Evolutionary conservation across 345 rosid genomes (phyloP).

Genomic region (Salix caprea): DNA sequence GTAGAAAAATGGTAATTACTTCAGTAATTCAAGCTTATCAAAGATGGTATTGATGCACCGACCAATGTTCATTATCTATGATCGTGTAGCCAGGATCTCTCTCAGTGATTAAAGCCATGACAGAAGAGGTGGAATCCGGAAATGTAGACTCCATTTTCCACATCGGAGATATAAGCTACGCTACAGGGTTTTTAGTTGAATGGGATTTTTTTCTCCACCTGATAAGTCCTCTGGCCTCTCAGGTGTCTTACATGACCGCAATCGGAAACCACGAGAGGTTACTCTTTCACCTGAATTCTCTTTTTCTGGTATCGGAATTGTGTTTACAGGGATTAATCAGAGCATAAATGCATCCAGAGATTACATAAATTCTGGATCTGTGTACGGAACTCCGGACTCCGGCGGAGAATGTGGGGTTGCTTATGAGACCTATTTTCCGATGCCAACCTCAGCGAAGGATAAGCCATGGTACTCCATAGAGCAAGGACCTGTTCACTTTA

Average conservation of each 20-base stretch:
- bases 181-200: constrained; percentile 69
- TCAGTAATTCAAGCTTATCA: no score
- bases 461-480: constrained; percentile 75
- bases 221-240: constrained; percentile 53
- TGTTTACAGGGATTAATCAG: background rate
- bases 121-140: constrained; percentile 37
- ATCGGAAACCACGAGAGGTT: constrained; percentile 74
- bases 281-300: background rate
- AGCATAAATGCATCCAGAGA: constrained; percentile 32
- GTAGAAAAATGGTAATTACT: constrained; percentile 10
- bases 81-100: constrained; percentile 53
- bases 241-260: constrained; percentile 66
- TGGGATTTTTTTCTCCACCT: constrained; percentile 68
- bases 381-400: constrained; percentile 43
- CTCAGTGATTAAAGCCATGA: constrained; percentile 48
- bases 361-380: constrained; percentile 39
- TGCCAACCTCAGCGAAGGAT: constrained; percentile 58
- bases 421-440: constrained; percentile 62
- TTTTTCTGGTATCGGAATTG: background rate
- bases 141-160: constrained; percentile 58
- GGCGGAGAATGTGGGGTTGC: constrained; percentile 78
- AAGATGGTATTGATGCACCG: background rate
- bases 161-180: constrained; percentile 76
- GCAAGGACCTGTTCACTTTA: constrained; percentile 51
- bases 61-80: background rate